These are phyloP conservation scores for Piloderma croceum DNA, from an alignment of 768 basidiomycete genomes.

Conservation along the genomic window DNA sequence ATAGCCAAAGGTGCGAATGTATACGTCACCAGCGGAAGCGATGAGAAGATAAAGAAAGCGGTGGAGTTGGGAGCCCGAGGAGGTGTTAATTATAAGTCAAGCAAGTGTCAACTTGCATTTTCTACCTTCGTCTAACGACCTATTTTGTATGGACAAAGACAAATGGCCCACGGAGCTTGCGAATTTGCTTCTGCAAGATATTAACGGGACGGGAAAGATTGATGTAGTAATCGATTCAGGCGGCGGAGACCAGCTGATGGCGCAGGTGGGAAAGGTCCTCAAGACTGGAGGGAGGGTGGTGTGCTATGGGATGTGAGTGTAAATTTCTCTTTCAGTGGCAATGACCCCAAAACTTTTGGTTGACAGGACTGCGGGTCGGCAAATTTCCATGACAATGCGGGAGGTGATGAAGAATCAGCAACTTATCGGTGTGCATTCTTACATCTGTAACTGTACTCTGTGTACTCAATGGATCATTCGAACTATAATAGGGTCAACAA, in stretches of 20 bases:
- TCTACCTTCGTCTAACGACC: neutral
- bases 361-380: conserved; percentile 54
- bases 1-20: conserved; percentile 71
- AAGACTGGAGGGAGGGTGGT: conserved; percentile 55
- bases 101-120: conserved; percentile 31
- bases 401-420: conserved; percentile 72
- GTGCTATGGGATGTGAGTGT: conserved; percentile 60
- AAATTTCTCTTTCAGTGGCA: neutral
- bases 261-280: conserved; percentile 42
- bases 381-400: conserved; percentile 68
- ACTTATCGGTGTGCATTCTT: conserved; percentile 51
- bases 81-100: conserved; percentile 68
- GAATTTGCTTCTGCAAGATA: conserved; percentile 33
- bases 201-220: conserved; percentile 26
- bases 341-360: neutral
- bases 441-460: neutral
- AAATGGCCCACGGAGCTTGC: conserved; percentile 49
- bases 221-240: conserved; percentile 69
- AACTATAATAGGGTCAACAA: conserved; percentile 57
- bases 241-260: conserved; percentile 61
- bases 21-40: conserved; percentile 73
- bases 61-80: conserved; percentile 64
- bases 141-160: conserved; percentile 23
- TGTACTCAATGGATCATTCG: conserved; percentile 1
- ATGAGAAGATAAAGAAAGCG: conserved; percentile 66